Evolutionary conservation across 139 green algal genomes (phyloP), one percentile per base, ranked within the genome.

Genomic region (Coelastrella sp.): DNA sequence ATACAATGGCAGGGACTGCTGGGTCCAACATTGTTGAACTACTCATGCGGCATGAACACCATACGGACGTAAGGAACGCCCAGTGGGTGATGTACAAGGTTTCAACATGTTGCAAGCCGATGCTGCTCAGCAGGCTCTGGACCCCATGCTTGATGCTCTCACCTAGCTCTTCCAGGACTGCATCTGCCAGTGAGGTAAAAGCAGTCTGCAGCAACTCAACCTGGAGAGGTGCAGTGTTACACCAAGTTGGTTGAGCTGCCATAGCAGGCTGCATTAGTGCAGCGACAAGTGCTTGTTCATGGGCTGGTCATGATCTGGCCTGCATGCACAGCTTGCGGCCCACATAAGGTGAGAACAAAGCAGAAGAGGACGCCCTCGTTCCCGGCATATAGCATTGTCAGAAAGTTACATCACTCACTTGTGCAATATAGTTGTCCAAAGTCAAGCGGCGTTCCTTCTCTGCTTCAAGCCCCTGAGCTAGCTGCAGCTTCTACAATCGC

Each of bases 121-220:
- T 35, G 70, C 8, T 78, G 70, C 11, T 8, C 70, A 78, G 70
- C 17, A 11, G 19, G 70, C 70, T 78, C 1, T 20, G 11, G 0
- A 78, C 70, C 17, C 70, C 70, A 1, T 4, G 17, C 70, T 49
- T 49, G 35, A 49, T 78, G 24, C 78, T 72, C 81, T 7, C 61
- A 87, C 82, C 84, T 19, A 90, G 74, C 85, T 90, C 85, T 11
- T 85, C 85, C 73, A 84, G 59, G n/a, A 90, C 74, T 56, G 85
- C 85, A 61, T 90, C 85, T 90, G 85, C 70, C 57, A 90, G 25
- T 6, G 73, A 76, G 4, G 73, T 90, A 58, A 90, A 90, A 11
- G 85, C 85, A 24, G 73, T 90, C 74, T 90, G 85, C 59, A 90
- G 73, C 73, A 90, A 73, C 74, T 90, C 85, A 73, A 90, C 74